Evolutionary conservation across 148 eudicot genomes (phyloP).

Genomic region (Amaranthus palmeri): DNA sequence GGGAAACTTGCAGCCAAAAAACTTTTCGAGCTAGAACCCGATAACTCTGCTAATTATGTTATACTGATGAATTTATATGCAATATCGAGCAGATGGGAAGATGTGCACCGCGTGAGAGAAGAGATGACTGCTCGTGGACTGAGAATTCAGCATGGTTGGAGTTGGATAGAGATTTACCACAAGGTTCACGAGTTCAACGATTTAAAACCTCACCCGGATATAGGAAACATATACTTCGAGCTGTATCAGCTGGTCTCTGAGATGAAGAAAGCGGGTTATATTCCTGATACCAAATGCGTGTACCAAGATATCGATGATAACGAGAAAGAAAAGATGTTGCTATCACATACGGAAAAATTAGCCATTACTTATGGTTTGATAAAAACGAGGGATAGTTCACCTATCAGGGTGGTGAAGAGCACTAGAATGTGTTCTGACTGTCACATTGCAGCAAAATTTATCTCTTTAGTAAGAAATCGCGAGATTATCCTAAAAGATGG

Average conservation of each 20-base stretch:
- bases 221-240: slow-evolving; percentile 51
- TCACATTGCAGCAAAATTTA: slow-evolving; percentile 45
- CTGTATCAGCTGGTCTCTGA: slow-evolving; percentile 43
- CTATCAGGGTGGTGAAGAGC: slow-evolving; percentile 58
- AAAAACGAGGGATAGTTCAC: slow-evolving; percentile 31
- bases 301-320: slow-evolving; percentile 37
- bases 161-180: slow-evolving; percentile 50
- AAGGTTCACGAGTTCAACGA: slow-evolving; percentile 41
- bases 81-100: slow-evolving; percentile 39
- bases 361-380: slow-evolving; percentile 65
- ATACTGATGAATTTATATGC: slow-evolving; percentile 51
- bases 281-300: slow-evolving; percentile 41
- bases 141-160: slow-evolving; percentile 38
- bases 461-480: slow-evolving; percentile 36
- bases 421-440: slow-evolving; percentile 59
- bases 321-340: slow-evolving; percentile 52
- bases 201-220: slow-evolving; percentile 48
- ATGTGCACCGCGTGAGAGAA: slow-evolving; percentile 35
- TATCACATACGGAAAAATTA: slow-evolving; percentile 54
- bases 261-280: slow-evolving; percentile 46
- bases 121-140: slow-evolving; percentile 31
- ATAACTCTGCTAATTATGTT: slow-evolving; percentile 52
- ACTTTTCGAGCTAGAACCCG: slow-evolving; percentile 51
- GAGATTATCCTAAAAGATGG: slow-evolving; percentile 63
- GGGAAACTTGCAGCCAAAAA: slow-evolving; percentile 53